Conservation (phyloP, 179 eudicot genomes). For the Beta corolliflora region DNA sequence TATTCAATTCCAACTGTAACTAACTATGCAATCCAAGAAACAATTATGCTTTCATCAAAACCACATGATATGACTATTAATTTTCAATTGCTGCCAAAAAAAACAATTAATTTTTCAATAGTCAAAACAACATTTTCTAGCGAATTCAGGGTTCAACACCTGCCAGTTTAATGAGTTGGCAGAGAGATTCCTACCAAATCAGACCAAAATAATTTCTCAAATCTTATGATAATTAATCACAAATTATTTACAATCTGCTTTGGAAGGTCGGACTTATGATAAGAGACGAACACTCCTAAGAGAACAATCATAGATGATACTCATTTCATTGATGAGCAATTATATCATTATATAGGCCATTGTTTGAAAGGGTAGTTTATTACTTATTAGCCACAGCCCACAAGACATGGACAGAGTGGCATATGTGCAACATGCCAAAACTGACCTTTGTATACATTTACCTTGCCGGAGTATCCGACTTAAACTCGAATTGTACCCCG, state of each 20-base stretch:
- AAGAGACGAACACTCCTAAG: not conserved
- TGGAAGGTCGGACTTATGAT: not conserved
- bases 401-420: not conserved
- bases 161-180: constrained; percentile 7
- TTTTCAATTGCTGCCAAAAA: not conserved
- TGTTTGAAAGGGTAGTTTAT: not conserved
- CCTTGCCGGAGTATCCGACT: too few relatives aligned
- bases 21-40: constrained; percentile 12
- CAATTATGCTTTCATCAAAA: not conserved
- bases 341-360: not conserved
- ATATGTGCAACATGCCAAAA: too few relatives aligned
- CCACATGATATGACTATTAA: constrained; percentile 5
- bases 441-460: too few relatives aligned
- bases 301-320: not conserved
- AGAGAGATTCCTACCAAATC: constrained; percentile 2
- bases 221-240: too few relatives aligned
- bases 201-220: not conserved
- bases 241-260: not conserved
- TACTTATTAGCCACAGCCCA: not conserved
- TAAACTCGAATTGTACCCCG: too few relatives aligned
- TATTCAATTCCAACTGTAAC: constrained; percentile 1
- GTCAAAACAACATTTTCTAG: not conserved
- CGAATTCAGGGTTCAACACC: not conserved
- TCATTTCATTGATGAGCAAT: not conserved
- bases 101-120: not conserved